These are phyloP conservation scores for Paradendryphiella salina DNA, from an alignment of 2,329 filamentous ascomycete species.

Conservation along the genomic window DNA sequence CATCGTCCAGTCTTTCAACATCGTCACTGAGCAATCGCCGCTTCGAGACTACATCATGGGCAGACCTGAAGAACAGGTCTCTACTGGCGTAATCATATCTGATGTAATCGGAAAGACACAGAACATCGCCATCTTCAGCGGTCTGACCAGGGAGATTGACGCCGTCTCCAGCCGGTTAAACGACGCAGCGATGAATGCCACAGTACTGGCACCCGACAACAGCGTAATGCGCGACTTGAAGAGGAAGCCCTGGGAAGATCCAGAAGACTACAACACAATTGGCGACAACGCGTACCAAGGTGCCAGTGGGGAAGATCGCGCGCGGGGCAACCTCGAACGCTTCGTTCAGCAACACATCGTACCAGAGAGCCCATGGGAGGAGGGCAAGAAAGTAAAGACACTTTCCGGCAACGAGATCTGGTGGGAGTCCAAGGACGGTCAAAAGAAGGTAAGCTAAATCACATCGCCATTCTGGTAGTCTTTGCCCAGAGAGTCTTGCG, in stretches of 20 bases:
- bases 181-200: slow-evolving; percentile 69
- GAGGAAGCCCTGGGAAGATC: slow-evolving; percentile 83
- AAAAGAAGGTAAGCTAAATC: slow-evolving; percentile 60
- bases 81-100: slow-evolving; percentile 66
- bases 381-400: slow-evolving; percentile 67
- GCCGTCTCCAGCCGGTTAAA: slow-evolving; percentile 70
- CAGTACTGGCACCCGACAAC: slow-evolving; percentile 86
- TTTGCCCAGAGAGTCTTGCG: neutral
- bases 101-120: slow-evolving; percentile 82
- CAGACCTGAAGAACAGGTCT: slow-evolving; percentile 35
- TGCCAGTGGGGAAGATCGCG: slow-evolving; percentile 71
- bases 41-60: slow-evolving; percentile 36
- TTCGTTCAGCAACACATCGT: slow-evolving; percentile 91
- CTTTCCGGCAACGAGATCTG: slow-evolving; percentile 72
- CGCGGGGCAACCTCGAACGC: slow-evolving; percentile 71
- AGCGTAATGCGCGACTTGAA: slow-evolving; percentile 75
- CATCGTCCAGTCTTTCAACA: slow-evolving; percentile 35
- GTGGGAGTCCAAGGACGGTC: slow-evolving; percentile 76
- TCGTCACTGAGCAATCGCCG: slow-evolving; percentile 35
- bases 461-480: slow-evolving; percentile 7
- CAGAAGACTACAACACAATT: slow-evolving; percentile 68
- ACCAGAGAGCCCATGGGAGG: slow-evolving; percentile 72
- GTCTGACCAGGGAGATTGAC: slow-evolving; percentile 75
- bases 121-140: slow-evolving; percentile 80
- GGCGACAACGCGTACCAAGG: slow-evolving; percentile 77